phyloP scores from a whole-genome alignment of 2,329 filamentous ascomycete species.

The Fusarium temperatum region DNA sequence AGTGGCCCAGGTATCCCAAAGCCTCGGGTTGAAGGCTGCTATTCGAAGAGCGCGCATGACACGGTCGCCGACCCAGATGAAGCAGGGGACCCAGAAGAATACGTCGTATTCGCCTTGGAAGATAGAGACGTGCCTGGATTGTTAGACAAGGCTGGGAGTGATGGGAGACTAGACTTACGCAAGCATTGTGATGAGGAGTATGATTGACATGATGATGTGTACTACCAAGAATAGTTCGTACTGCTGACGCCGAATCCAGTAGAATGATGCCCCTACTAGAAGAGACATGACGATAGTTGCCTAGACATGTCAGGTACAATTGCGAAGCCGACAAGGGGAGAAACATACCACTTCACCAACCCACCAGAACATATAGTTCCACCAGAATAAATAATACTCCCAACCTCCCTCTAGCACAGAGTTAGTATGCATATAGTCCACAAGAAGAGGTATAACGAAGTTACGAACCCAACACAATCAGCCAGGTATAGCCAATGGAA shows the following conservation, averaged over 20 bases:
- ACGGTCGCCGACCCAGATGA: slow-evolving; percentile 61
- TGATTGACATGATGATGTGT: slow-evolving; percentile 62
- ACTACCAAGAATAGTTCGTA: slow-evolving; percentile 62
- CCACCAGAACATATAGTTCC: slow-evolving; percentile 58
- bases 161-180: slow-evolving; percentile 49
- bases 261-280: slow-evolving; percentile 58
- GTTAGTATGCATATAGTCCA: not conserved
- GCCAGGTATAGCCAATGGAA: slow-evolving; percentile 65
- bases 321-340: fast-evolving
- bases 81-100: slow-evolving; percentile 59
- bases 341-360: slow-evolving; percentile 57
- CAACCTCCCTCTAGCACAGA: slow-evolving; percentile 48
- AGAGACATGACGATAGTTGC: slow-evolving; percentile 57
- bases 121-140: slow-evolving; percentile 58
- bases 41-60: slow-evolving; percentile 55
- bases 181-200: slow-evolving; percentile 60
- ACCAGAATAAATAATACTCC: slow-evolving; percentile 50
- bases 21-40: slow-evolving; percentile 50
- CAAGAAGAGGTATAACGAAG: fast-evolving
- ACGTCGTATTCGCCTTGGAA: slow-evolving; percentile 59
- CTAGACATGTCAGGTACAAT: slow-evolving; percentile 19
- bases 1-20: slow-evolving; percentile 49
- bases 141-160: not conserved
- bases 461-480: slow-evolving; percentile 50
- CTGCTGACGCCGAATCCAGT: slow-evolving; percentile 59